Evolutionary conservation across 176 grass and related monocot genomes (phyloP), one percentile per base, ranked within the genome.

Genomic region (Saccharum officinarum): DNA sequence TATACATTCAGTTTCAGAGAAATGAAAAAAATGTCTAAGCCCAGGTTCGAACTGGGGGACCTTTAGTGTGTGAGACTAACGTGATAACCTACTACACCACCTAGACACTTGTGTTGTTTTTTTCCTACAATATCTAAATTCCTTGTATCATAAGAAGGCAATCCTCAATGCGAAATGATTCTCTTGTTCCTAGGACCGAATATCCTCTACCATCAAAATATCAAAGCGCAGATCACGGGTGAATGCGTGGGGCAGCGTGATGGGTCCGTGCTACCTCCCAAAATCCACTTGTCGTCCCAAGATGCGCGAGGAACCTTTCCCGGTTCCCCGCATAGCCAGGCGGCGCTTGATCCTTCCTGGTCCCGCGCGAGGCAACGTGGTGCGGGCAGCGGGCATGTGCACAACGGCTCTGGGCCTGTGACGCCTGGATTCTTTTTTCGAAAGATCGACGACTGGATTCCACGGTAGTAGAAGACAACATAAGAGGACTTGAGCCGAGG

Each of bases 61-160:
- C 87, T 92, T 69, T 92, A 87, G 87, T 90, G 91, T 92, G 84
- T 92, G 64, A 80, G 88, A 90, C 85, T 88, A 90, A 70, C 84
- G 83, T 86, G 70, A 94, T 89, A 67, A 94, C 89, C 92, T 77
- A 92, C 89, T 89, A 89, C 92, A 94, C 89, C 92, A 92, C 86
- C 79, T 79, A 83, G 79, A 86, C 84, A 40, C 34, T 38, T 38
- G 37, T 38, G 37, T 7, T 38, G 37, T 0, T 3, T 7, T 38
- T 38, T 38, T 6, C 37, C 1, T 0, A 8, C 8, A 40, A 0
- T 40, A 39, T 1, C 7, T 39, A 39, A 39, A 39, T 39, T 7
- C 38, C 6, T 7, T 39, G 38, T 7, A 39, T 39, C 7, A 39
- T 39, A 39, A 7, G 39, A 40, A 40, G 0, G 1, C 8, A 40